These are phyloP conservation scores for Phaffomyces opuntiae DNA, from an alignment of 805 yeast genomes.

Conservation along the genomic window DNA sequence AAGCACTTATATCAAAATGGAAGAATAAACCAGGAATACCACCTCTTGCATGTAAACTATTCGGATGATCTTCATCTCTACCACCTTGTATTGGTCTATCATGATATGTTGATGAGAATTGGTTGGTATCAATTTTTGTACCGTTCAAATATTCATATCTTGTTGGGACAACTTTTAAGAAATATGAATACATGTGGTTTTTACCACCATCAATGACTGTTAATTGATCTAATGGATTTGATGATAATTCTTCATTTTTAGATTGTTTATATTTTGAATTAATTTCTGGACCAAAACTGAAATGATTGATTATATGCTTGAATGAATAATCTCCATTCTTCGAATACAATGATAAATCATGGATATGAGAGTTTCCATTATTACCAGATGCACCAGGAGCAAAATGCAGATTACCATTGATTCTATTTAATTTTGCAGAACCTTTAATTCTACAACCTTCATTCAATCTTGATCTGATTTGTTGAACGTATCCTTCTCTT, in stretches of 20 bases:
- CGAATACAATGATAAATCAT: constrained; percentile 72
- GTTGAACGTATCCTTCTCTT: constrained; percentile 72
- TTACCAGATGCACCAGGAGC: constrained; percentile 87
- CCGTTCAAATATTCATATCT: constrained; percentile 66
- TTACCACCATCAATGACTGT: constrained; percentile 37
- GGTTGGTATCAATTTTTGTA: constrained; percentile 65
- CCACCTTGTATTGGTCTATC: constrained; percentile 85
- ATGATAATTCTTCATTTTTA: constrained; percentile 30
- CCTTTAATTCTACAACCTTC: constrained; percentile 93
- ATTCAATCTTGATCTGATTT: constrained; percentile 46
- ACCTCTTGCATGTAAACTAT: constrained; percentile 73
- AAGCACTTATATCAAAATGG: constrained; percentile 85
- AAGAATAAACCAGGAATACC: constrained; percentile 89
- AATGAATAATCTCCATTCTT: constrained; percentile 57
- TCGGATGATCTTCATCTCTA: constrained; percentile 83
- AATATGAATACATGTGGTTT: constrained; percentile 65
- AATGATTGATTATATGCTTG: constrained; percentile 69
- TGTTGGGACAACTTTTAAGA: constrained; percentile 84
- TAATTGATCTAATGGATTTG: constrained; percentile 64
- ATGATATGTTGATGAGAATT: constrained; percentile 82
- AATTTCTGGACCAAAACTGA: constrained; percentile 72
- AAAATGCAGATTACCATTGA: constrained; percentile 88
- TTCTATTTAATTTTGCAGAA: constrained; percentile 68
- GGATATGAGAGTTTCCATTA: constrained; percentile 58
- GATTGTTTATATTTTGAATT: constrained; percentile 18